Conservation (phyloP, 2,329 filamentous ascomycete genomes). For the Lachnellula subtilissima region DNA sequence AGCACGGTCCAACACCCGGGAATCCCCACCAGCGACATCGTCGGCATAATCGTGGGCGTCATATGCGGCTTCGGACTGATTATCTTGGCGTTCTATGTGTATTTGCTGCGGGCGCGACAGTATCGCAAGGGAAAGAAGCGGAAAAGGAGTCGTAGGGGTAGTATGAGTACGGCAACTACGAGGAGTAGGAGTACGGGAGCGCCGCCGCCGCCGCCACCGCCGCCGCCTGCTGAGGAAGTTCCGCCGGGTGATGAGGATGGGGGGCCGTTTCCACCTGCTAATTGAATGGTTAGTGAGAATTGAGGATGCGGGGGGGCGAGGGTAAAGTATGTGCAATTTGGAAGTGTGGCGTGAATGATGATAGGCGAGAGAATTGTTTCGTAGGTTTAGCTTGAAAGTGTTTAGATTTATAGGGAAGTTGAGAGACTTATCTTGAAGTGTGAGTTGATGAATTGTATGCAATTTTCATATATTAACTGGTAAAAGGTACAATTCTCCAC, state of each 20-base stretch:
- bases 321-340: too few species aligned
- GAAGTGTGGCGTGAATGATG: too few species aligned
- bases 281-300: not conserved
- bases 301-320: not conserved
- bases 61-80: constrained; percentile 7
- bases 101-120: constrained; percentile 13
- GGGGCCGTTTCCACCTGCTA: too few species aligned
- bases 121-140: not conserved
- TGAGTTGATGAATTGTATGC: too few species aligned
- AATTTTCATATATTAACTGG: too few species aligned
- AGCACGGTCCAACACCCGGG: constrained; percentile 1
- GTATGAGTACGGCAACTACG: not conserved
- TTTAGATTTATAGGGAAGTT: too few species aligned
- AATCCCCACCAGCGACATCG: constrained; percentile 12
- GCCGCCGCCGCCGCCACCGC: too few species aligned
- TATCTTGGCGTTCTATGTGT: constrained; percentile 17
- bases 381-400: too few species aligned
- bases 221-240: not conserved
- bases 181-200: not conserved
- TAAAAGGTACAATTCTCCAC: too few species aligned
- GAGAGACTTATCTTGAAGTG: too few species aligned
- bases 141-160: constrained; percentile 1
- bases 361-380: too few species aligned
- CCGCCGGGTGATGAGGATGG: not conserved
- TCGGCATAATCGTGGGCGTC: constrained; percentile 19